These are phyloP conservation scores for Oryza meridionalis DNA, from an alignment of 176 grass and related monocot species.

Conservation along the genomic window DNA sequence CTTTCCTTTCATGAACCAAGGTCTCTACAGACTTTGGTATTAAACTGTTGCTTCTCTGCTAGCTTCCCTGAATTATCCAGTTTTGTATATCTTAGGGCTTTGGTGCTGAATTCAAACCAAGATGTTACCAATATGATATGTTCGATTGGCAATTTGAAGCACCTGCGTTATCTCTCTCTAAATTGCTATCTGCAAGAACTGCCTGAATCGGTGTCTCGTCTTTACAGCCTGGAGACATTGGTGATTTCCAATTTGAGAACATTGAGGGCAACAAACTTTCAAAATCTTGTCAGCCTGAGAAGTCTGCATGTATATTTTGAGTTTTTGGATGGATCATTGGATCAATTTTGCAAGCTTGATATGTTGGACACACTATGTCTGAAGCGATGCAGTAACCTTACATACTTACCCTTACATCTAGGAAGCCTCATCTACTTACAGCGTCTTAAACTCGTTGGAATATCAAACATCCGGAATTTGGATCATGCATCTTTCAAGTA, in stretches of 20 bases:
- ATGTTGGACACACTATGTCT: slow-evolving; percentile 36
- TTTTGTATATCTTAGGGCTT: slow-evolving; percentile 19
- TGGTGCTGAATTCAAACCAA: slow-evolving; percentile 23
- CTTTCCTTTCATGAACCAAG: no score
- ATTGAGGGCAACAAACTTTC: not conserved
- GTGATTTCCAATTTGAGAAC: not conserved
- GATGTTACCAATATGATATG: not conserved
- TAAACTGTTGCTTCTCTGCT: not conserved
- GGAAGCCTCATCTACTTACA: slow-evolving; percentile 15
- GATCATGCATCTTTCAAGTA: slow-evolving; percentile 6
- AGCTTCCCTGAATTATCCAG: not conserved
- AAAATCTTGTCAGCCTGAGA: slow-evolving; percentile 26
- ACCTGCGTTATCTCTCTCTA: slow-evolving; percentile 25
- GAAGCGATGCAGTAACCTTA: not conserved
- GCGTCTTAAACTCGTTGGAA: slow-evolving; percentile 24
- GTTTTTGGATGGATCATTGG: not conserved
- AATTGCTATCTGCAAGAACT: not conserved
- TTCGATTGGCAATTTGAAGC: slow-evolving; percentile 26
- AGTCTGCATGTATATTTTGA: not conserved
- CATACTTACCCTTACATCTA: slow-evolving; percentile 4
- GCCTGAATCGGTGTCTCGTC: slow-evolving; percentile 29
- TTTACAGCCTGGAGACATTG: slow-evolving; percentile 51
- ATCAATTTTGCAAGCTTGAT: slow-evolving; percentile 13
- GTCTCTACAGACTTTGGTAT: not conserved
- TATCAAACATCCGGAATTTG: not conserved